These are phyloP conservation scores for Penicillium sp. DNA, from an alignment of 2,329 filamentous ascomycete genomes.

Conservation along the genomic window DNA sequence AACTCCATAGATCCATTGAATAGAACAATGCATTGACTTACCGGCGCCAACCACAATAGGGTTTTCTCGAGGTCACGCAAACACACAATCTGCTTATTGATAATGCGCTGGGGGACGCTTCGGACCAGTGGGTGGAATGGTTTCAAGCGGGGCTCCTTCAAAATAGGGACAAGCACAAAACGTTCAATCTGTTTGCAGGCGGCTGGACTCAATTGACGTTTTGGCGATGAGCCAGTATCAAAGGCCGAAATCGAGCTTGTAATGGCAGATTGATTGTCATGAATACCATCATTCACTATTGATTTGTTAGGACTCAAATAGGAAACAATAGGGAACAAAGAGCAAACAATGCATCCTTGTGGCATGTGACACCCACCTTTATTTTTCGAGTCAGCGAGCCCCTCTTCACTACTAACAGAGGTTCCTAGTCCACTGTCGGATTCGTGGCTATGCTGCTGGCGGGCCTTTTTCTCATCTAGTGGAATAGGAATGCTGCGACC, in stretches of 20 bases:
- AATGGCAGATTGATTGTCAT: constrained; percentile 52
- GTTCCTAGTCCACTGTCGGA: constrained; percentile 88
- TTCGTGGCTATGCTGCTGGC: constrained; percentile 61
- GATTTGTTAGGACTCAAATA: constrained; percentile 22
- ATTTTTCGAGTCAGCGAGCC: constrained; percentile 44
- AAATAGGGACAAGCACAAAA: constrained; percentile 72
- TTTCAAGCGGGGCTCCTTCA: constrained; percentile 69
- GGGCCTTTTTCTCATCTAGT: constrained; percentile 24
- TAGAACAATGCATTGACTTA: constrained; percentile 61
- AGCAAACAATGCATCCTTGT: background rate
- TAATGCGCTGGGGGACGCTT: constrained; percentile 75
- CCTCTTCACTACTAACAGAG: constrained; percentile 64
- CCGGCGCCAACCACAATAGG: constrained; percentile 83
- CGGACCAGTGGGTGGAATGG: constrained; percentile 77
- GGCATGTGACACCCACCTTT: constrained; percentile 35
- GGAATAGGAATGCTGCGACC: constrained; percentile 13
- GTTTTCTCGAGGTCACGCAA: constrained; percentile 93
- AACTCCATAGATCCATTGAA: constrained; percentile 53
- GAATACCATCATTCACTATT: constrained; percentile 18
- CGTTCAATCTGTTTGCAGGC: constrained; percentile 77
- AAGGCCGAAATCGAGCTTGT: constrained; percentile 57
- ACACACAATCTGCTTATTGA: constrained; percentile 81
- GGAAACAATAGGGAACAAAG: constrained; percentile 9
- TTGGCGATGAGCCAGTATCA: constrained; percentile 48
- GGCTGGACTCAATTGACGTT: constrained; percentile 63